Percentiles rank a stretch among this genome's conserved stretches.
Evolutionary conservation across 805 yeast species (phyloP).

Genomic region (Candida boleticola): DNA sequence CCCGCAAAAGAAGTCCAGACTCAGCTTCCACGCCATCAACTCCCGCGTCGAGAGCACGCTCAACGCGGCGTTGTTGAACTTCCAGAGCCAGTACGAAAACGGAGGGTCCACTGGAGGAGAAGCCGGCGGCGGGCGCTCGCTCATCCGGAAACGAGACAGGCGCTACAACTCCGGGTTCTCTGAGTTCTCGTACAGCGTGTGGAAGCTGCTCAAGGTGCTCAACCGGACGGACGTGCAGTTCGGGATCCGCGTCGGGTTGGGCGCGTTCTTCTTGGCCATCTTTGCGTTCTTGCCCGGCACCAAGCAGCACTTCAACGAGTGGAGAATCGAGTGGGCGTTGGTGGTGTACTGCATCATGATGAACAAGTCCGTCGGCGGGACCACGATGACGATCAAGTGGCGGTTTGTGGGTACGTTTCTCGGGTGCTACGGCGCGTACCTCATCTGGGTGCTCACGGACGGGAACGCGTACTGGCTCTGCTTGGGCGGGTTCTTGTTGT

Average conservation of each 20-base stretch:
- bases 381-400: constrained; percentile 75
- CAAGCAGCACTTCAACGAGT: constrained; percentile 50
- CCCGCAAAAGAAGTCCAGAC: not conserved
- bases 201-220: constrained; percentile 52
- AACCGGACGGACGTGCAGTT: constrained; percentile 70
- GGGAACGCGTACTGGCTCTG: constrained; percentile 56
- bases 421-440: constrained; percentile 64
- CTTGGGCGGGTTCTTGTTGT: constrained; percentile 43
- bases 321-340: constrained; percentile 84
- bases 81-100: constrained; percentile 22
- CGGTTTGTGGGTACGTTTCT: constrained; percentile 70
- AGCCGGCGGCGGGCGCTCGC: not conserved
- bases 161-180: not conserved
- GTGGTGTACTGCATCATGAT: constrained; percentile 81
- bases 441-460: constrained; percentile 56
- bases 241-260: constrained; percentile 76
- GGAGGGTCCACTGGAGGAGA: constrained; percentile 8
- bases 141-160: not conserved
- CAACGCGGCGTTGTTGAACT: constrained; percentile 32
- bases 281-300: constrained; percentile 67
- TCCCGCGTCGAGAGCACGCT: constrained; percentile 17
- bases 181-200: constrained; percentile 26
- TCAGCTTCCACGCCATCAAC: not conserved
- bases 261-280: constrained; percentile 62
- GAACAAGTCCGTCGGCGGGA: constrained; percentile 84